Evolutionary conservation across 169 alveolate species (phyloP).

Genomic region (Plasmodium cynomolgi): DNA sequence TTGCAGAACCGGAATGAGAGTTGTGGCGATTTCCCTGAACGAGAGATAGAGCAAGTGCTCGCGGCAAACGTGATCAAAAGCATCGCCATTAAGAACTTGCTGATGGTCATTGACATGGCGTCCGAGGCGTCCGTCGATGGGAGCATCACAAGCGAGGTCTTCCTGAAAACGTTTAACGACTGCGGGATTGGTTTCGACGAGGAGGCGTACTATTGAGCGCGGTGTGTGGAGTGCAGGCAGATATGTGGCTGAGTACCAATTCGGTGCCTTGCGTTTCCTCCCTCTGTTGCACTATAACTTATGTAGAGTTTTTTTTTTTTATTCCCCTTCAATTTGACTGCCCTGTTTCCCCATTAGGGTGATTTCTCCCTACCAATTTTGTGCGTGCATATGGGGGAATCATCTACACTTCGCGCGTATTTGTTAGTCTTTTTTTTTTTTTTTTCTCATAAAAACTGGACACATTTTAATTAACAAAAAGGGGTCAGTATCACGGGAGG

Average conservation of each 20-base stretch:
- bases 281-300: not conserved
- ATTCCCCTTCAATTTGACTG: not conserved
- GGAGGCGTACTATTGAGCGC: constrained; percentile 17
- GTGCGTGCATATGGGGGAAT: not conserved
- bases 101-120: constrained; percentile 68
- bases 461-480: not conserved
- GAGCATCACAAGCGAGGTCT: constrained; percentile 39
- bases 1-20: constrained; percentile 35
- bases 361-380: not conserved
- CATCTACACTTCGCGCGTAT: not conserved
- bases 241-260: not conserved
- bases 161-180: constrained; percentile 45
- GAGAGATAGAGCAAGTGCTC: constrained; percentile 24
- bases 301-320: not conserved
- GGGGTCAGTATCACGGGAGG: not conserved
- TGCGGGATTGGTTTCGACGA: constrained; percentile 59
- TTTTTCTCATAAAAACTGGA: not conserved
- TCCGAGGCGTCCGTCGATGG: constrained; percentile 43
- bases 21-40: constrained; percentile 32
- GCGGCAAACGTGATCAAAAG: constrained; percentile 39
- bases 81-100: constrained; percentile 44
- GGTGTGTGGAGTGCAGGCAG: not conserved
- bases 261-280: not conserved
- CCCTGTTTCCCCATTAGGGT: not conserved
- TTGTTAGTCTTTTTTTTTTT: not conserved